Evolutionary conservation across 2,329 filamentous ascomycete species (phyloP).

Genomic region (Pestalotiopsis sp.): DNA sequence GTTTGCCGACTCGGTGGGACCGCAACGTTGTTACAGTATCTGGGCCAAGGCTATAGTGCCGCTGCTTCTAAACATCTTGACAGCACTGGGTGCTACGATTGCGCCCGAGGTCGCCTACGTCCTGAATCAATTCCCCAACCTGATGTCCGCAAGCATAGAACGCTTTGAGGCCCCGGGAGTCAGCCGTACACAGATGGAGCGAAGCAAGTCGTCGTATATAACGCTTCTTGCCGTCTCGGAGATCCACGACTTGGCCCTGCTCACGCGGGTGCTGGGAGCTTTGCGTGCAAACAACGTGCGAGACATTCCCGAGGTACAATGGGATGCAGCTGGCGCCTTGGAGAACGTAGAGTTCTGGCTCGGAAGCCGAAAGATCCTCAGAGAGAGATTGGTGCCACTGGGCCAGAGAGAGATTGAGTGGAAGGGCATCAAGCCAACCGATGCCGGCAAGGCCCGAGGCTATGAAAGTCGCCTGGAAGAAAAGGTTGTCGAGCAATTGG

Average conservation of each 20-base stretch:
- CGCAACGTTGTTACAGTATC: constrained; percentile 79
- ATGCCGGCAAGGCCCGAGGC: constrained; percentile 38
- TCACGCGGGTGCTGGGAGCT: constrained; percentile 72
- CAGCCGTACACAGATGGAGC: constrained; percentile 54
- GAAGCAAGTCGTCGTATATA: constrained; percentile 55
- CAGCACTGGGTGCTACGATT: constrained; percentile 77
- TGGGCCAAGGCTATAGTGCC: constrained; percentile 90
- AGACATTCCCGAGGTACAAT: constrained; percentile 73
- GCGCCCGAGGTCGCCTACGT: constrained; percentile 85
- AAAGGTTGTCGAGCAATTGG: constrained; percentile 72
- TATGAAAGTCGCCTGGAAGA: constrained; percentile 72
- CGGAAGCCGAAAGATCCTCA: constrained; percentile 67
- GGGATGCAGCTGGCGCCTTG: constrained; percentile 72
- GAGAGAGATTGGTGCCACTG: constrained; percentile 73
- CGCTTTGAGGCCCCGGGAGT: constrained; percentile 68
- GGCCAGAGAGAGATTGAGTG: constrained; percentile 73
- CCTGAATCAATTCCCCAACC: constrained; percentile 83
- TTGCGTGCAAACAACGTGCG: constrained; percentile 69
- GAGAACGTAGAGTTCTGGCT: constrained; percentile 88
- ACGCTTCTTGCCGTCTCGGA: constrained; percentile 76
- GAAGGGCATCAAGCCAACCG: constrained; percentile 41
- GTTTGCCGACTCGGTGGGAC: constrained; percentile 71
- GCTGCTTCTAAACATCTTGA: constrained; percentile 84
- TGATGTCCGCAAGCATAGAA: constrained; percentile 73
- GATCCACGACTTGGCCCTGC: constrained; percentile 75